Evolutionary conservation across 495 filamentous ascomycete species (phyloP).

Genomic region (Hyphodiscus hymeniophilus): DNA sequence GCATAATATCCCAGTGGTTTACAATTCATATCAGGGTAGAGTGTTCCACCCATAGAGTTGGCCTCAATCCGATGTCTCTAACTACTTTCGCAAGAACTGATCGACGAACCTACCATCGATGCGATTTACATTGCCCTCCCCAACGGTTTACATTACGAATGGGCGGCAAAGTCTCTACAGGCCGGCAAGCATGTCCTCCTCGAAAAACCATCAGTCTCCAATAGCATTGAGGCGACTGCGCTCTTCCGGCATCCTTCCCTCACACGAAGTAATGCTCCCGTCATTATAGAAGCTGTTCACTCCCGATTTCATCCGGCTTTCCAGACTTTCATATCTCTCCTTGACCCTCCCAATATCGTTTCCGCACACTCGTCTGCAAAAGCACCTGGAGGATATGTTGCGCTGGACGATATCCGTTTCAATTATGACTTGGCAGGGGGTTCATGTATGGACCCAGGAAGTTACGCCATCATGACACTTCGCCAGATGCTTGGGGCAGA

Average conservation of each 20-base stretch:
- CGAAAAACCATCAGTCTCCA: constrained; percentile 48
- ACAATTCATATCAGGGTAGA: constrained; percentile 39
- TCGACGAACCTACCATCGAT: constrained; percentile 44
- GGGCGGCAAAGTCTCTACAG: constrained; percentile 41
- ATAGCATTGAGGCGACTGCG: constrained; percentile 35
- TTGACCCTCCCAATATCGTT: constrained; percentile 32
- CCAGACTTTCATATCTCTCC: constrained; percentile 35
- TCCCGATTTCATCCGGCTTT: constrained; percentile 48
- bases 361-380: constrained; percentile 25
- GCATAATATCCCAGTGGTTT: constrained; percentile 46
- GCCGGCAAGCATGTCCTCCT: constrained; percentile 51
- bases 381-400: constrained; percentile 23
- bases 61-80: too few species aligned
- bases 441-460: constrained; percentile 48
- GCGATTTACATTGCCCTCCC: constrained; percentile 44
- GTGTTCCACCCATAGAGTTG: too few species aligned
- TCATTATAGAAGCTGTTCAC: constrained; percentile 56
- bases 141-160: constrained; percentile 47
- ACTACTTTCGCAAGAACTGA: constrained; percentile 27
- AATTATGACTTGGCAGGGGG: constrained; percentile 47
- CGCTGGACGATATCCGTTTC: constrained; percentile 46
- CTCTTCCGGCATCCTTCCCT: constrained; percentile 35
- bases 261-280: constrained; percentile 17
- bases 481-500: constrained; percentile 12
- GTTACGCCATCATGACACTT: constrained; percentile 35